Evolutionary conservation across 306 rosid species (phyloP).

Genomic region (Cicer yamashitae): DNA sequence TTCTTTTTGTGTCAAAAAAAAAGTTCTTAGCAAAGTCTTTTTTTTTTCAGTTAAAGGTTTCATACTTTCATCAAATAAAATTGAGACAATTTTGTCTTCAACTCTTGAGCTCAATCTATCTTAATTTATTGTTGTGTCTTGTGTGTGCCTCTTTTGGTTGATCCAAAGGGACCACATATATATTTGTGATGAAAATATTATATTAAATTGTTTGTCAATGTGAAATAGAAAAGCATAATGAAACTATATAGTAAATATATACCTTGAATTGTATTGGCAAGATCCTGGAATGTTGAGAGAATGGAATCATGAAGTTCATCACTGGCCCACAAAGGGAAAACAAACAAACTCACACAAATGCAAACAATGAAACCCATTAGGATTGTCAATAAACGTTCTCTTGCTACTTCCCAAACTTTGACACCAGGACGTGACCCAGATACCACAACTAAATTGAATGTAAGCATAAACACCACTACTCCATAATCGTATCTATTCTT

Average conservation of each 20-base stretch:
- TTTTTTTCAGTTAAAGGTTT: too few species aligned
- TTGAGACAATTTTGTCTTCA: too few species aligned
- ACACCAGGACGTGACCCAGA: conserved; percentile 65
- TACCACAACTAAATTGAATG: conserved; percentile 79
- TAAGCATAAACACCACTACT: conserved; percentile 69
- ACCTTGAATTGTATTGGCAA: conserved; percentile 76
- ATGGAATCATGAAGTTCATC: conserved; percentile 83
- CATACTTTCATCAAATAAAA: too few species aligned
- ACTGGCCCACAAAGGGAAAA: conserved; percentile 86
- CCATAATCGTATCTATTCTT: conserved; percentile 89
- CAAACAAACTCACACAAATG: conserved; percentile 62
- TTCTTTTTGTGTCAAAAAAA: too few species aligned
- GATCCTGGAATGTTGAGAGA: conserved; percentile 55
- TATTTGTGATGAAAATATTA: too few species aligned
- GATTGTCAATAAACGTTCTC: conserved; percentile 69
- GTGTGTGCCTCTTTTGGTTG: too few species aligned
- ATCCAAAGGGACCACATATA: too few species aligned
- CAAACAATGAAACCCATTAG: conserved; percentile 69
- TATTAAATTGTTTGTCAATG: too few species aligned
- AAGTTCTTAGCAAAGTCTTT: too few species aligned
- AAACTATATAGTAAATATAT: not conserved
- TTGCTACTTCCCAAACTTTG: conserved; percentile 64
- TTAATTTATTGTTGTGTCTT: too few species aligned
- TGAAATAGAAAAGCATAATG: too few species aligned
- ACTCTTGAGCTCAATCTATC: too few species aligned